phyloP scores from a whole-genome alignment of 108 stramenopile genomes.

The Nitzschia inconspicua region DNA sequence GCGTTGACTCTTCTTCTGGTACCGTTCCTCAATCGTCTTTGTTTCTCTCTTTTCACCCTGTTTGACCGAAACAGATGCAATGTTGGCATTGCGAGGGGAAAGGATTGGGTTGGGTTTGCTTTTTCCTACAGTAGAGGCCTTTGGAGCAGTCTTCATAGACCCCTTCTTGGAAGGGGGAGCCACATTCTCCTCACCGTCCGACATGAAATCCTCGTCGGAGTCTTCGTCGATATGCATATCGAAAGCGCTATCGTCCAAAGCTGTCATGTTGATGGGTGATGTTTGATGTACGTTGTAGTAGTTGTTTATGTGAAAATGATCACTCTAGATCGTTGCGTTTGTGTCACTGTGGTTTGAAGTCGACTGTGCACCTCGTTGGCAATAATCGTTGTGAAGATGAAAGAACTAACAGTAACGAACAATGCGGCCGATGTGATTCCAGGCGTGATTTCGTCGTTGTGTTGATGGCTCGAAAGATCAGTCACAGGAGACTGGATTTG shows the following conservation, averaged over 20 bases:
- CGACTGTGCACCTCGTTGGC: too few species aligned
- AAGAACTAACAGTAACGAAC: too few species aligned
- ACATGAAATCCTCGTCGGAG: conserved; percentile 25
- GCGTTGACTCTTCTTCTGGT: conserved; percentile 95
- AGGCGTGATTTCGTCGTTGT: too few species aligned
- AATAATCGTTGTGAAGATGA: too few species aligned
- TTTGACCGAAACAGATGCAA: conserved; percentile 12
- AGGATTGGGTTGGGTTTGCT: conserved; percentile 20
- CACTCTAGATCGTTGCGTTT: too few species aligned
- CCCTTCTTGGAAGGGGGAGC: conserved; percentile 28
- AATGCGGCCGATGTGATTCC: too few species aligned
- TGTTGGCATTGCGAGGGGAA: conserved; percentile 25
- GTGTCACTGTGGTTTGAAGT: too few species aligned
- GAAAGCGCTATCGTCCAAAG: conserved; percentile 19
- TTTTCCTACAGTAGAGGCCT: background rate
- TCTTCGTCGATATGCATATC: conserved; percentile 37
- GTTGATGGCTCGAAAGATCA: too few species aligned
- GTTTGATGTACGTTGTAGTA: background rate
- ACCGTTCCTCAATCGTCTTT: conserved; percentile 85
- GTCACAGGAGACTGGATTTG: too few species aligned
- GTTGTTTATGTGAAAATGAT: background rate
- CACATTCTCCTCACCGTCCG: conserved; percentile 39
- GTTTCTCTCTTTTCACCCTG: background rate
- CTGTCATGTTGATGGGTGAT: conserved; percentile 14
- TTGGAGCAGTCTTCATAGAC: conserved; percentile 21